Conservation (phyloP, 192 early-diverging fungal genomes). For the Backusella macrospora region DNA sequence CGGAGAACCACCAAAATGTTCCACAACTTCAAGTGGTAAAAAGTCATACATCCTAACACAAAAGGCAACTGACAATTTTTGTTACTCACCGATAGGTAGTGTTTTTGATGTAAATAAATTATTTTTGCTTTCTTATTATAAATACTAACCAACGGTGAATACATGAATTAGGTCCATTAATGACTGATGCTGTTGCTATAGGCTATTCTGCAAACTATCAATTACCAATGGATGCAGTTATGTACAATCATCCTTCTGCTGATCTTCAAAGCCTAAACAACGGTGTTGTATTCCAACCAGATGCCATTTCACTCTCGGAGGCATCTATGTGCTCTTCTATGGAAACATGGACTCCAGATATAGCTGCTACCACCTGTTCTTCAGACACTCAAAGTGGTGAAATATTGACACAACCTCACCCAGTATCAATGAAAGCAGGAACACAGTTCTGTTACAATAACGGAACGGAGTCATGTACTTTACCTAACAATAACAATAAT, state of each 20-base stretch:
- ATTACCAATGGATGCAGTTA: neutral
- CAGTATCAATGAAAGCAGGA: neutral
- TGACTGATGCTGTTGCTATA: slow-evolving; percentile 10
- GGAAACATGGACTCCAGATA: slow-evolving; percentile 6
- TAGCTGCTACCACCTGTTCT: neutral
- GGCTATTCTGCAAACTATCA: slow-evolving; percentile 4
- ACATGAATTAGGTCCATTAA: neutral
- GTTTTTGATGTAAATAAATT: neutral
- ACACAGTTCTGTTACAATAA: slow-evolving; percentile 3
- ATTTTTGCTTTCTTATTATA: neutral
- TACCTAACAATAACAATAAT: neutral
- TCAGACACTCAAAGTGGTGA: neutral
- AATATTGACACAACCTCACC: neutral
- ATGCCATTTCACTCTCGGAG: neutral
- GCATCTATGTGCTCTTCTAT: slow-evolving; percentile 4
- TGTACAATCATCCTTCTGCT: neutral
- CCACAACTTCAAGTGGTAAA: slow-evolving; percentile 10
- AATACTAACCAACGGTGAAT: neutral
- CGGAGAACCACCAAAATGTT: neutral
- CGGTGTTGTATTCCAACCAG: neutral
- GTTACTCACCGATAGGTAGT: slow-evolving; percentile 3
- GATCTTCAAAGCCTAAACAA: slow-evolving; percentile 2
- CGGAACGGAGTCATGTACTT: neutral
- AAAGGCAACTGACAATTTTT: neutral
- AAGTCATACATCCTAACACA: slow-evolving; percentile 5